Percentiles rank a stretch among this genome's conserved stretches.
phyloP scores from a whole-genome alignment of 1,284 basidiomycete genomes.

The Rhizoctonia solani region DNA sequence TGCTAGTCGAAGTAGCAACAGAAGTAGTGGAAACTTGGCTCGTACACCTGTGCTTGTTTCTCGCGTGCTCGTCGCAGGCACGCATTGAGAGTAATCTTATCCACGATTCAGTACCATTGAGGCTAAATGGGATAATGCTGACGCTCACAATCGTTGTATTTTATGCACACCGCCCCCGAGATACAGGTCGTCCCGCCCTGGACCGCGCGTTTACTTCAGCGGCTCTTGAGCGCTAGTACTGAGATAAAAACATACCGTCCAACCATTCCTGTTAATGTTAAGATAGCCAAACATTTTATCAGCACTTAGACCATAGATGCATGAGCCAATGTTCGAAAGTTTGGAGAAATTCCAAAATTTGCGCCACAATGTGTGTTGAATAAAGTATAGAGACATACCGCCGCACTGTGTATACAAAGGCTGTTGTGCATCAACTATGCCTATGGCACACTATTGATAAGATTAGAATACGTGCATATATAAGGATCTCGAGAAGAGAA shows the following conservation, averaged over 20 bases:
- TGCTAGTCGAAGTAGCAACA: too few relatives aligned
- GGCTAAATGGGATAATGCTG: neutral
- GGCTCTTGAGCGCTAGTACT: neutral
- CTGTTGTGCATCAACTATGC: slow-evolving; percentile 9
- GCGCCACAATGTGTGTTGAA: neutral
- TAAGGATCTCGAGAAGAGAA: neutral
- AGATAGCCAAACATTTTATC: neutral
- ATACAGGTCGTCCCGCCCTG: slow-evolving; percentile 25
- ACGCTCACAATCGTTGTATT: slow-evolving; percentile 17
- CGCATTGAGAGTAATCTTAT: slow-evolving; percentile 24
- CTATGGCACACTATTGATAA: neutral
- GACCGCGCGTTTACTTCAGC: neutral
- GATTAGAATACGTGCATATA: neutral
- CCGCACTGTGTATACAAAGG: slow-evolving; percentile 32
- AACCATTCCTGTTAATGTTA: slow-evolving; percentile 1
- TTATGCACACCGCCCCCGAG: neutral
- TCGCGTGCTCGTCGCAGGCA: slow-evolving; percentile 6
- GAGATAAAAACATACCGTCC: neutral
- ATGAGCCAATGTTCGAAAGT: too few relatives aligned
- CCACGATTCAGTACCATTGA: neutral
- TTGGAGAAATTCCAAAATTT: neutral
- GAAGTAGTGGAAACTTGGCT: neutral
- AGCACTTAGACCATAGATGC: too few relatives aligned
- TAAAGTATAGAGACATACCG: neutral
- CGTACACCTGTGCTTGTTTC: slow-evolving; percentile 11